Percentiles rank a stretch among this genome's conserved stretches.
Conservation (phyloP, 352 stramenopile species). For the Halophytophthora polymorphica region DNA sequence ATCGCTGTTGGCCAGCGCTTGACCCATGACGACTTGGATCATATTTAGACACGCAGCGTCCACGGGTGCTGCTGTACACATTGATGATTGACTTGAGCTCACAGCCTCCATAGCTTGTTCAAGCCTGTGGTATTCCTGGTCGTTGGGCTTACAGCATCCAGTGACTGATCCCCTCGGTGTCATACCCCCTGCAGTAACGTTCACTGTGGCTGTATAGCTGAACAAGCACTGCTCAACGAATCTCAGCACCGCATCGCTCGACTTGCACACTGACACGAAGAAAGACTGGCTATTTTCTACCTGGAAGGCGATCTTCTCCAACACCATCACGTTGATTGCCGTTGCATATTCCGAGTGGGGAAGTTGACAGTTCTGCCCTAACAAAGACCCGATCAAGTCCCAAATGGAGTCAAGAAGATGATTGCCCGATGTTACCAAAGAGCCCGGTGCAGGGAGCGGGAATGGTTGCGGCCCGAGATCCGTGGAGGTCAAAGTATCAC, state of each 20-base stretch:
- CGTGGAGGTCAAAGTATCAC: constrained; percentile 11
- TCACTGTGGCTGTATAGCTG: background rate
- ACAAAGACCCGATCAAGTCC: constrained; percentile 56
- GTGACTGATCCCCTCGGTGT: background rate
- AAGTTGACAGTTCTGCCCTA: constrained; percentile 46
- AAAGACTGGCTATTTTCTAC: constrained; percentile 46
- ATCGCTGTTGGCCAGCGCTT: constrained; percentile 47
- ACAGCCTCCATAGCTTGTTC: constrained; percentile 16
- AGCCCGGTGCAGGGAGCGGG: constrained; percentile 21
- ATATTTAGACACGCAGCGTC: constrained; percentile 42
- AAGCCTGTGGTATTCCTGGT: constrained; percentile 6
- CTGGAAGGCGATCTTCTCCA: constrained; percentile 49
- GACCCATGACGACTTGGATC: constrained; percentile 30
- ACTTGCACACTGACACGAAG: constrained; percentile 50
- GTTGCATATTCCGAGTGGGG: constrained; percentile 19
- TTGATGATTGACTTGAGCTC: constrained; percentile 7
- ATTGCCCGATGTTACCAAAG: constrained; percentile 12
- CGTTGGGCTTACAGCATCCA: background rate
- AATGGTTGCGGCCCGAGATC: constrained; percentile 23
- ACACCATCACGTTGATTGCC: constrained; percentile 35
- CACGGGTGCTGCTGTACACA: constrained; percentile 4
- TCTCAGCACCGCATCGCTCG: constrained; percentile 42
- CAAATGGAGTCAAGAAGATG: constrained; percentile 53
- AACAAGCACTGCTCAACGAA: constrained; percentile 34
- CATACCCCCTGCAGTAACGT: background rate